Evolutionary conservation across 1,139 yeast genomes (phyloP), one percentile per base, ranked within the genome.

Genomic region (Sugiyamaella castrensis): DNA sequence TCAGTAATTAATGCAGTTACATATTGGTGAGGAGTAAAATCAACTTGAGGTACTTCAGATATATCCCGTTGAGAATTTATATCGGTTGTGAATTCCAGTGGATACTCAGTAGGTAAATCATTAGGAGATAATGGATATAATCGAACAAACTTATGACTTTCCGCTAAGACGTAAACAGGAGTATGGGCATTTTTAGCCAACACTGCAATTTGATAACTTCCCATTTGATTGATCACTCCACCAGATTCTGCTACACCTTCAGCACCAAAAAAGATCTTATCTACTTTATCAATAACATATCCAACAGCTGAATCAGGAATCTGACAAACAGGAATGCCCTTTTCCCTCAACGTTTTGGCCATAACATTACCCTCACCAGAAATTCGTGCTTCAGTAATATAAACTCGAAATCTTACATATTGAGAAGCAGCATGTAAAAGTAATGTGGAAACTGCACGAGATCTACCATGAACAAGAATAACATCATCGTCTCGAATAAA

Each of bases 201-300:
- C 48, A 95, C 94, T 26, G 98, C 97, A 47, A 92, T 84, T 62
- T 94, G 97, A 68, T 88, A 92, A 1, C 96, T 83, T 2, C 99
- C 99, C 56, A 94, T 86, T 63, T 91, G 94, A 68, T 92, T 92
- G 59, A 92, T 91, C 47, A 94, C 89, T 34, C 99, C 99, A 50
- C 99, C 24, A 66, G 95, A 85, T 72, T 92, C 99, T 2, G 96
- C 96, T 4, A 92, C 98, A 56, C 99, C 99, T 69, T 92, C 98
- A 1, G 98, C 98, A 50, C 99, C 99, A 55, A 92, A 94, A 57
- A 94, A 79, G 8, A 94, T 86, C 69, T 92, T 91, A 70, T 91
- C 96, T 11, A 91, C 91, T 65, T 85, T 85, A 66, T 88, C 94
- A 55, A 94, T 84, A 30, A 89, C 91, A 59, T 84, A 88, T 0